phyloP scores from a whole-genome alignment of 176 grass and related monocot species.

The Avena insularis region DNA sequence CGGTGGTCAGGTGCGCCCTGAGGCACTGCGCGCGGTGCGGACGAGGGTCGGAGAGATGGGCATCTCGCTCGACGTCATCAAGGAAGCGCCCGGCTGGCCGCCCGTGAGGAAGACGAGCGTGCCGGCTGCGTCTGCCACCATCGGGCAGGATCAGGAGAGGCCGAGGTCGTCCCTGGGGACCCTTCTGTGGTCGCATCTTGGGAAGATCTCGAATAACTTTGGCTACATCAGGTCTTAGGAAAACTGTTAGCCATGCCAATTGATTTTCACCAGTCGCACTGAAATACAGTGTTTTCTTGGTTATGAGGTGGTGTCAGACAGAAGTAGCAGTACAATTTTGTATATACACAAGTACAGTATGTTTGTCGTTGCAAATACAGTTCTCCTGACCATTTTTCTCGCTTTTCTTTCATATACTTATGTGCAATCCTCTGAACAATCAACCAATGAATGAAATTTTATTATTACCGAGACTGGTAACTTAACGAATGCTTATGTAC shows the following conservation, averaged over 20 bases:
- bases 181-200: constrained; percentile 55
- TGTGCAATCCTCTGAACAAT: constrained; percentile 21
- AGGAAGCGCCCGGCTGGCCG: constrained; percentile 40
- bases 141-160: constrained; percentile 38
- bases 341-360: constrained; percentile 43
- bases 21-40: constrained; percentile 53
- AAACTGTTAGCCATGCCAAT: constrained; percentile 9
- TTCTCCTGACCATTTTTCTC: neutral
- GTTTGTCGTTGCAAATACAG: constrained; percentile 33
- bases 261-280: neutral
- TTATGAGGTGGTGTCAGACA: neutral
- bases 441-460: constrained; percentile 47
- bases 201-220: constrained; percentile 57
- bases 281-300: neutral
- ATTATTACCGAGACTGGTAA: constrained; percentile 28
- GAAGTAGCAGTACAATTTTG: constrained; percentile 34
- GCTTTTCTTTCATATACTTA: neutral
- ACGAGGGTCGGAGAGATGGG: constrained; percentile 38
- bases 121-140: neutral
- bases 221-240: constrained; percentile 39
- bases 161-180: constrained; percentile 50
- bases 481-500: constrained; percentile 54
- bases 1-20: constrained; percentile 50
- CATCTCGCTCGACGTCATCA: constrained; percentile 45
- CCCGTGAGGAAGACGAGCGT: constrained; percentile 46